Percentiles rank a stretch among this genome's conserved stretches.
Evolutionary conservation across 1,139 yeast species (phyloP).

Genomic region (Sugiyamaella castrensis): DNA sequence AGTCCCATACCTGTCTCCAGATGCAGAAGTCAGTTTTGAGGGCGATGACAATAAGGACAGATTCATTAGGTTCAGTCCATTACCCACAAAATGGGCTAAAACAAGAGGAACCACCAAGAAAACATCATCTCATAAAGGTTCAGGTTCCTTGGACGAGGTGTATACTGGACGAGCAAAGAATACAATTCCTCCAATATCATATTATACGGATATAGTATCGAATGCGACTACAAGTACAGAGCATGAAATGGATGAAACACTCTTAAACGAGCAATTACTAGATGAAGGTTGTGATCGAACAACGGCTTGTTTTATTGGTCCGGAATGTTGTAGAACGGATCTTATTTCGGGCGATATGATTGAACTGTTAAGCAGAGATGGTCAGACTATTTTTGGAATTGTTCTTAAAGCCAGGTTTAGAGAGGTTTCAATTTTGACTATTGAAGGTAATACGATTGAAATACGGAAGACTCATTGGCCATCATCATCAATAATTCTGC

Average conservation of each 20-base stretch:
- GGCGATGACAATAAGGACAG: neutral
- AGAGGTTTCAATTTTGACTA: neutral
- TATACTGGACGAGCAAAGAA: slow-evolving; percentile 16
- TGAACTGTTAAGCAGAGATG: slow-evolving; percentile 16
- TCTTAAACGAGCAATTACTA: neutral
- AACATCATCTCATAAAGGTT: neutral
- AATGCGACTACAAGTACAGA: neutral
- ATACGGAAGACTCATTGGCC: neutral
- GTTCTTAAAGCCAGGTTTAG: slow-evolving; percentile 1
- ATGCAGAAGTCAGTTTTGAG: slow-evolving; percentile 4
- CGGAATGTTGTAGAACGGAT: slow-evolving; percentile 2
- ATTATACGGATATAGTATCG: slow-evolving; percentile 11
- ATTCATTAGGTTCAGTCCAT: slow-evolving; percentile 19
- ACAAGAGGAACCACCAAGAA: neutral
- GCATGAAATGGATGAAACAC: no score
- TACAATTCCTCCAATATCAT: slow-evolving; percentile 11
- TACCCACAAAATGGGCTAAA: slow-evolving; percentile 18
- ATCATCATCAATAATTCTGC: neutral
- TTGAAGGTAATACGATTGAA: slow-evolving; percentile 4
- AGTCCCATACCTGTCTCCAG: slow-evolving; percentile 7
- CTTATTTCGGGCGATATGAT: slow-evolving; percentile 17
- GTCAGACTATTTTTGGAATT: slow-evolving; percentile 18
- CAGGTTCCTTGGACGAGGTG: neutral
- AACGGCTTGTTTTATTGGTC: neutral
- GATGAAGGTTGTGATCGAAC: neutral